Conservation (phyloP, 2,329 filamentous ascomycete genomes). For the Fusarium oligoseptatum region DNA sequence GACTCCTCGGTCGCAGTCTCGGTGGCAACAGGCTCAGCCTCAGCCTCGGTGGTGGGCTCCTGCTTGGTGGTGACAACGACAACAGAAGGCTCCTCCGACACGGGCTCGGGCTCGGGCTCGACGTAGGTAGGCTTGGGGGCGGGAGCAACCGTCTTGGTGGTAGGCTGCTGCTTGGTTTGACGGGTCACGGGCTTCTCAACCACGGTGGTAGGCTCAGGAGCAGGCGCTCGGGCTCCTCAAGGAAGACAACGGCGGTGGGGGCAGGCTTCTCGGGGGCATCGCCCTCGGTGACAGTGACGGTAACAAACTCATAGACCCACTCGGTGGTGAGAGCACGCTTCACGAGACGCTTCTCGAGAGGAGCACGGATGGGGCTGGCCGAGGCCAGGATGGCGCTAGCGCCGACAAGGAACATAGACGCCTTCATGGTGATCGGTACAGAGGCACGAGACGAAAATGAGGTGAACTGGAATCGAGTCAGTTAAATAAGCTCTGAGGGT, state of each 20-base stretch:
- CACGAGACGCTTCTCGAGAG: constrained; percentile 57
- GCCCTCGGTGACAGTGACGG: constrained; percentile 60
- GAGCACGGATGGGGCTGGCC: constrained; percentile 55
- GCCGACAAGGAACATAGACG: constrained; percentile 60
- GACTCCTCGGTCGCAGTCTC: neutral
- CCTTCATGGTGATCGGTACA: constrained; percentile 61
- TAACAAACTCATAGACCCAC: constrained; percentile 57
- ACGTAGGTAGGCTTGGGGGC: constrained; percentile 29
- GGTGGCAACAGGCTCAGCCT: constrained; percentile 9
- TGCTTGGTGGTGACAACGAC: constrained; percentile 4
- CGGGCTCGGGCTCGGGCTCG: constrained; percentile 18
- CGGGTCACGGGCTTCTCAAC: constrained; percentile 29
- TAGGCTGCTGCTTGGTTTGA: constrained; percentile 14
- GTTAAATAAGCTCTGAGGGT: constrained; percentile 36
- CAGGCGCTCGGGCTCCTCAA: constrained; percentile 35
- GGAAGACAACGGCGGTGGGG: constrained; percentile 42
- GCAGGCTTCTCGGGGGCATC: constrained; percentile 24
- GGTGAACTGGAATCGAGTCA: constrained; percentile 38
- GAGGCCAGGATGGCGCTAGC: constrained; percentile 61
- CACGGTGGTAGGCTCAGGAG: constrained; percentile 21
- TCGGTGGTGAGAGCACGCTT: constrained; percentile 58
- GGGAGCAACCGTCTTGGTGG: constrained; percentile 24
- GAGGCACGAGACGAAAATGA: constrained; percentile 22
- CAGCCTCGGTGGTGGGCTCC: constrained; percentile 5
- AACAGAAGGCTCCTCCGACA: neutral